A percentile compares a stretch with the other conserved stretches of the same genome.
Evolutionary conservation across 208 protist genomes (phyloP).

Genomic region (Trypanosoma cruzi): DNA sequence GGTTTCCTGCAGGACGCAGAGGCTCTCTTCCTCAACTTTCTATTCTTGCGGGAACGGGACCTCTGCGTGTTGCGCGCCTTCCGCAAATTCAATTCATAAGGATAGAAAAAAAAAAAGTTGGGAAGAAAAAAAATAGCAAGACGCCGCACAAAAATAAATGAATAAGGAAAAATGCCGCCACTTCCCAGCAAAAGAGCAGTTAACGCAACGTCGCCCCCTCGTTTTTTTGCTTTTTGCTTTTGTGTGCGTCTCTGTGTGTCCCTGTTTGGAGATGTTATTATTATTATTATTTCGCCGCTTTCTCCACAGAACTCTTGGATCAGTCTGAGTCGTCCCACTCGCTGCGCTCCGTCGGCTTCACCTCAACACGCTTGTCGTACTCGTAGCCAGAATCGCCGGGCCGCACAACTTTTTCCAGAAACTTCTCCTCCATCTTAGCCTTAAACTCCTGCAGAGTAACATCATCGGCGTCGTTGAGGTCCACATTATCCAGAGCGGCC

Average conservation of each 20-base stretch:
- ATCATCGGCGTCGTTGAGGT: slow-evolving; percentile 90
- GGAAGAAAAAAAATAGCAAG: background rate
- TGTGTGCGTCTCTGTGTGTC: background rate
- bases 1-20: no score
- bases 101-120: background rate
- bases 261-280: background rate
- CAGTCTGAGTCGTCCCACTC: slow-evolving; percentile 84
- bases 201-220: background rate
- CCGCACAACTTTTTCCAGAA: slow-evolving; percentile 63
- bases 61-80: background rate
- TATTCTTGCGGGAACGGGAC: background rate
- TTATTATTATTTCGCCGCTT: background rate
- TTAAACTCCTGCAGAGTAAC: slow-evolving; percentile 90
- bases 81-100: background rate
- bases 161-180: background rate
- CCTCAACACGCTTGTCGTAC: slow-evolving; percentile 86
- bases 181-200: background rate
- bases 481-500: slow-evolving; percentile 82
- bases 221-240: background rate
- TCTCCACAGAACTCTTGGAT: background rate
- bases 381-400: slow-evolving; percentile 85
- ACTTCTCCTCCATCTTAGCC: slow-evolving; percentile 83
- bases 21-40: background rate
- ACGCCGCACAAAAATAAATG: background rate
- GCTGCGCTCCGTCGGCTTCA: slow-evolving; percentile 71